These are phyloP conservation scores for Aspergillus transmontanensis DNA, from an alignment of 2,329 filamentous ascomycete genomes.

Conservation along the genomic window DNA sequence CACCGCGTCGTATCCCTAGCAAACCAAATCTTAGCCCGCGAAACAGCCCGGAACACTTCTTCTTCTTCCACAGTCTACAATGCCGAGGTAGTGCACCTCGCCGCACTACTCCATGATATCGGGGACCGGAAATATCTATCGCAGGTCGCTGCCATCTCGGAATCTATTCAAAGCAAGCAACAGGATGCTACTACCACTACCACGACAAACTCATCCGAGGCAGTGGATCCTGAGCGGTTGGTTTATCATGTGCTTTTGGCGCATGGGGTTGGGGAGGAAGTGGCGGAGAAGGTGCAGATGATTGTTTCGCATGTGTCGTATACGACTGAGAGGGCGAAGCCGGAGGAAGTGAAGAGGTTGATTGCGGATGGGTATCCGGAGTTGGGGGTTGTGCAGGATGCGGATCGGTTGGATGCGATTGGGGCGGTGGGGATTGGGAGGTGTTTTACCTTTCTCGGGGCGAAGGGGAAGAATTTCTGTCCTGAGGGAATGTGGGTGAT, in stretches of 20 bases:
- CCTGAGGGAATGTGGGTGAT: slow-evolving; percentile 49
- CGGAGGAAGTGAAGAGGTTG: slow-evolving; percentile 60
- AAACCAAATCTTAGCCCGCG: slow-evolving; percentile 61
- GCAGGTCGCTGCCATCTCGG: slow-evolving; percentile 28
- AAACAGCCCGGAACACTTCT: slow-evolving; percentile 38
- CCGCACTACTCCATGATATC: slow-evolving; percentile 82
- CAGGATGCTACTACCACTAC: too few relatives aligned
- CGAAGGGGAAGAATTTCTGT: slow-evolving; percentile 38
- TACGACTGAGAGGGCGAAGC: slow-evolving; percentile 69
- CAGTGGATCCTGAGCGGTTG: slow-evolving; percentile 29
- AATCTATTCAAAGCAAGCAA: background rate
- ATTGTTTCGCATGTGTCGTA: slow-evolving; percentile 80
- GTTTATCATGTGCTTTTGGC: slow-evolving; percentile 31
- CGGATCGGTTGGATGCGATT: slow-evolving; percentile 87
- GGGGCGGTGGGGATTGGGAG: slow-evolving; percentile 83
- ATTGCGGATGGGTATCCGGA: slow-evolving; percentile 67
- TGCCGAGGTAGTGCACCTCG: slow-evolving; percentile 63
- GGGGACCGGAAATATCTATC: slow-evolving; percentile 79
- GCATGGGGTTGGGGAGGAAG: slow-evolving; percentile 55
- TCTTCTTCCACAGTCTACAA: slow-evolving; percentile 45
- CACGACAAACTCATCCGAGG: background rate
- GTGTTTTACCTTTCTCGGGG: slow-evolving; percentile 75
- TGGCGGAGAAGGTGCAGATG: slow-evolving; percentile 69
- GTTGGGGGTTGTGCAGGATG: slow-evolving; percentile 85
- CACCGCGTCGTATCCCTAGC: slow-evolving; percentile 76